Conservation (phyloP, 2,329 filamentous ascomycete genomes). For the Dendrostoma leiphaemia region DNA sequence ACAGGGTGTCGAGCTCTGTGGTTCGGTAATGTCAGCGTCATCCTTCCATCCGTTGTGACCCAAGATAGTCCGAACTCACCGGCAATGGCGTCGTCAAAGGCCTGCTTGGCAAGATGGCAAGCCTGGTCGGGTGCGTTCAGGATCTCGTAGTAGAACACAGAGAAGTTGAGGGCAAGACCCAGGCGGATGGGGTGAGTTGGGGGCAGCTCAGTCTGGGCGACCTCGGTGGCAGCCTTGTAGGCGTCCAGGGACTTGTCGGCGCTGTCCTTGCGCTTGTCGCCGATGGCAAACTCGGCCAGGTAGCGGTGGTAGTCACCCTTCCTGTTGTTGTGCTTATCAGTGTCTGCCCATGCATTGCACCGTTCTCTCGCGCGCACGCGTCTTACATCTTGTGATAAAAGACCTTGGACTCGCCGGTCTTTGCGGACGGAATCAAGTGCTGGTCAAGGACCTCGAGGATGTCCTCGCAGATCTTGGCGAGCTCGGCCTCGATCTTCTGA, state of each 20-base stretch:
- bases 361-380: background rate
- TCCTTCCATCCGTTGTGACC: background rate
- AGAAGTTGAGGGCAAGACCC: slow-evolving; percentile 91
- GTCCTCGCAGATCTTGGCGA: slow-evolving; percentile 96
- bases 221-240: slow-evolving; percentile 91
- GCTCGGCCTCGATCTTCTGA: slow-evolving; percentile 95
- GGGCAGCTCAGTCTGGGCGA: slow-evolving; percentile 83
- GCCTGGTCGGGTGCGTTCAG: slow-evolving; percentile 97
- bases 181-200: slow-evolving; percentile 93
- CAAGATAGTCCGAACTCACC: slow-evolving; percentile 34
- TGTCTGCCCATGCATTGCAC: background rate
- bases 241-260: slow-evolving; percentile 94
- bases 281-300: slow-evolving; percentile 92
- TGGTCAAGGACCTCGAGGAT: slow-evolving; percentile 93
- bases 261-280: slow-evolving; percentile 92
- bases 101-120: slow-evolving; percentile 95
- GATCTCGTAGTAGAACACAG: slow-evolving; percentile 99
- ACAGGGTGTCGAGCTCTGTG: slow-evolving; percentile 89
- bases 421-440: slow-evolving; percentile 89
- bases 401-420: slow-evolving; percentile 97
- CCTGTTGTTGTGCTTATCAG: slow-evolving; percentile 50
- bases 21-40: slow-evolving; percentile 11
- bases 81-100: slow-evolving; percentile 95
- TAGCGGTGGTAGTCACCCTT: slow-evolving; percentile 99
- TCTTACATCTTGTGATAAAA: slow-evolving; percentile 99